Conservation (phyloP, 176 grass and related monocot genomes). For the Rhynchospora pubera region DNA sequence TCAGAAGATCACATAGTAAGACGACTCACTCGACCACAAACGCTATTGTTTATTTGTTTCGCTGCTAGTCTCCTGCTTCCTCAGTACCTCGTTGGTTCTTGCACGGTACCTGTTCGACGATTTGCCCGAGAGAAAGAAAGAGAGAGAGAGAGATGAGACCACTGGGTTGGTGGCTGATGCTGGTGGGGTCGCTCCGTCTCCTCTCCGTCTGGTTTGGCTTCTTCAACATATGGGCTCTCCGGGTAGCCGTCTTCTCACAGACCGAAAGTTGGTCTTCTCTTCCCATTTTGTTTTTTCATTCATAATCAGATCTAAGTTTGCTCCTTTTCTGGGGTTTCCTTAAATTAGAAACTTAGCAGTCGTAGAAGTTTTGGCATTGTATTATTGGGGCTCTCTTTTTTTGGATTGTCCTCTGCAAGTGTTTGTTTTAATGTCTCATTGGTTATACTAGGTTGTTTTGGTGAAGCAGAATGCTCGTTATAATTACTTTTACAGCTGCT, state of each 20-base stretch:
- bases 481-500: background rate
- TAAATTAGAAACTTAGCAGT: background rate
- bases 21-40: background rate
- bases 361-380: background rate
- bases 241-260: constrained; percentile 81
- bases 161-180: constrained; percentile 90
- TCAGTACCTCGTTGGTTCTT: background rate
- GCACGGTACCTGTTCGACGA: constrained; percentile 2
- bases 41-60: too few relatives aligned
- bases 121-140: constrained; percentile 13
- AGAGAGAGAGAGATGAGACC: constrained; percentile 34
- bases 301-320: background rate
- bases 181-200: constrained; percentile 71
- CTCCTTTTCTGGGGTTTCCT: background rate
- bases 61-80: background rate
- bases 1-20: background rate
- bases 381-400: background rate
- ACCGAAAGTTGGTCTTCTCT: constrained; percentile 31
- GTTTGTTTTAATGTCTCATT: background rate
- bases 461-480: background rate
- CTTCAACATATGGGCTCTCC: constrained; percentile 90
- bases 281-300: background rate
- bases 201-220: constrained; percentile 93
- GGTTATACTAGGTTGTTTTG: background rate
- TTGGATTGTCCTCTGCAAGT: background rate